These are phyloP conservation scores for Starmerella vitae DNA, from an alignment of 805 yeast genomes.

Conservation along the genomic window DNA sequence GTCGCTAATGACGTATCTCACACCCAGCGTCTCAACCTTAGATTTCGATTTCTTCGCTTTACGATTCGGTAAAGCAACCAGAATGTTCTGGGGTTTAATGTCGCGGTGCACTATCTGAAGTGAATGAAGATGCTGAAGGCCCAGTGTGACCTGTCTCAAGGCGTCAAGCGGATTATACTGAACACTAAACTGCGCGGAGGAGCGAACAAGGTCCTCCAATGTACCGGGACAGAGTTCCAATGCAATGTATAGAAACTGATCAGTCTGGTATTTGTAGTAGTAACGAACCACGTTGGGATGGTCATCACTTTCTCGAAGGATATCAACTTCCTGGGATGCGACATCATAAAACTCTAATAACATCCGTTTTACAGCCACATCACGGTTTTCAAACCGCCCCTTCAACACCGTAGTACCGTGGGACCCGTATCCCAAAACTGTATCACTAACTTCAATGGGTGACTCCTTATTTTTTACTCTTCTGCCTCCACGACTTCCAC, in stretches of 20 bases:
- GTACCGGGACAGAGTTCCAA: constrained; percentile 83
- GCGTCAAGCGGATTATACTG: constrained; percentile 28
- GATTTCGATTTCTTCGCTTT: not conserved
- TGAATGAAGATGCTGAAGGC: constrained; percentile 75
- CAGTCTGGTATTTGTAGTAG: constrained; percentile 83
- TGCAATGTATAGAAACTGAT: constrained; percentile 81
- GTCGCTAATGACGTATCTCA: constrained; percentile 76
- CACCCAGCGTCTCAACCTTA: constrained; percentile 15
- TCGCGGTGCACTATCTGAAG: constrained; percentile 90
- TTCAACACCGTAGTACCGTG: constrained; percentile 91
- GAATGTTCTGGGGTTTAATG: constrained; percentile 83
- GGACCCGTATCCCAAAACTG: constrained; percentile 84
- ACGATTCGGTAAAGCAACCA: constrained; percentile 51
- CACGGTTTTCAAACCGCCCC: constrained; percentile 82
- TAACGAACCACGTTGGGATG: constrained; percentile 91
- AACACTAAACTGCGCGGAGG: constrained; percentile 28
- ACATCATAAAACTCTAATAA: constrained; percentile 83
- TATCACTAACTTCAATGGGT: constrained; percentile 41
- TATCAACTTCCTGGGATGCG: constrained; percentile 79
- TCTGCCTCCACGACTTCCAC: constrained; percentile 48
- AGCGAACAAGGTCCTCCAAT: constrained; percentile 57
- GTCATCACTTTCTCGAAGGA: constrained; percentile 87
- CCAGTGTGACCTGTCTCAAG: constrained; percentile 65
- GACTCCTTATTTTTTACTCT: constrained; percentile 3
- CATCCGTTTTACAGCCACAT: constrained; percentile 94